Conservation (phyloP, 2,329 filamentous ascomycete species). For the Aspergillus fumigatiaffinis region DNA sequence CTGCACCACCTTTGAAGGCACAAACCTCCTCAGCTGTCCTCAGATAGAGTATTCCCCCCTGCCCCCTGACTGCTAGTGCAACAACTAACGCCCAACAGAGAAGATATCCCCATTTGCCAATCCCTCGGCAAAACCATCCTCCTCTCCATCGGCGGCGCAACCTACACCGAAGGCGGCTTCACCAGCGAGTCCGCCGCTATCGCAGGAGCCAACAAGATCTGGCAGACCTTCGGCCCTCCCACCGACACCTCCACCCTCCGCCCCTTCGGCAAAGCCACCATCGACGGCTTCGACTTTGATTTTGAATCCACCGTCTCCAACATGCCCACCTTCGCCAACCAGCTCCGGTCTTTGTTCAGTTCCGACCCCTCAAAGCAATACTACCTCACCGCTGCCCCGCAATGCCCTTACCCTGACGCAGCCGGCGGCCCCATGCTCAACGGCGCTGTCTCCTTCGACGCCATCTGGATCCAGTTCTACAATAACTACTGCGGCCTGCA, state of each 20-base stretch:
- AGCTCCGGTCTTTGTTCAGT: conserved; percentile 55
- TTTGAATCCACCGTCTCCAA: conserved; percentile 61
- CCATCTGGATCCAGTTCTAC: conserved; percentile 63
- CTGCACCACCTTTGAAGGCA: conserved; percentile 58
- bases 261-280: conserved; percentile 61
- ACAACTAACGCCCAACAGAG: conserved; percentile 18
- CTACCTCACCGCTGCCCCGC: conserved; percentile 63
- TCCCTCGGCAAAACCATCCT: conserved; percentile 64
- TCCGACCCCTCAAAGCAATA: conserved; percentile 50
- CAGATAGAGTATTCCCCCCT: conserved; percentile 53
- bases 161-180: conserved; percentile 67
- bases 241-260: conserved; percentile 48
- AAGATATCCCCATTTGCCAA: conserved; percentile 59
- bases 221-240: conserved; percentile 66
- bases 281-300: conserved; percentile 77
- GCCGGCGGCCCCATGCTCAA: conserved; percentile 56
- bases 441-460: conserved; percentile 55
- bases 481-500: conserved; percentile 65
- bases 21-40: conserved; percentile 57
- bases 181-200: conserved; percentile 48
- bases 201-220: conserved; percentile 59
- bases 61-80: background rate
- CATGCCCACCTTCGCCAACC: conserved; percentile 58
- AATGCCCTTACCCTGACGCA: conserved; percentile 63
- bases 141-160: conserved; percentile 67